Evolutionary conservation across 2,329 filamentous ascomycete genomes (phyloP), one percentile per base, ranked within the genome.

Genomic region (Mycogone perniciosa): DNA sequence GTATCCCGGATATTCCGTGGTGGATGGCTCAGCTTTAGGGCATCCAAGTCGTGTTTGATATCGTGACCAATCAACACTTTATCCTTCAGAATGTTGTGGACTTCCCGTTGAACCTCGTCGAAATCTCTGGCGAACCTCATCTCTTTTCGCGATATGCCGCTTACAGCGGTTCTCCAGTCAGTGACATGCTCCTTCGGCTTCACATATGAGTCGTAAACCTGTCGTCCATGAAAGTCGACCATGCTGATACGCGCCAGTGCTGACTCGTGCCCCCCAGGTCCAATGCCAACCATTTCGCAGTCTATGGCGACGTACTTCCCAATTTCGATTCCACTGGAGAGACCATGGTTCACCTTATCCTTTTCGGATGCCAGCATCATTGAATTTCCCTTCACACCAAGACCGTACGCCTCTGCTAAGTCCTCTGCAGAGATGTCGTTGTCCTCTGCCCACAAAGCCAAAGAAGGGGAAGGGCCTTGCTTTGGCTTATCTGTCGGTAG

Each of bases 211-310:
- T 99, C 93, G 76, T 97, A 96, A 42, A 99, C 74, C 67, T 96
- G 89, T 30, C 86, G 81, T 13, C 91, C 91, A 65, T 96, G 89
- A 68, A 91, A 99, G 68, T 97, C 95, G 59, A 96, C 91, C 11
- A 95, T 74, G 63, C 88, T 95, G 50, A 92, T 89, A 43, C 93
- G 82, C 1, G 93, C 93, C 41, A 99, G 80, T 0, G 83, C 84
- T 34, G 89, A 90, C 63, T 84, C 80, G 56, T 85, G 76, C 26
- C 82, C 79, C 46, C 82, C 82, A 1, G 81, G 80, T 0, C 86
- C 88, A 9, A 95, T 82, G 44, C 92, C 93, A 29, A 99, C 93
- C 93, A 99, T 99, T 71, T 99, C 93, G 68, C 93, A 99, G 72
- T 99, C 93, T 43, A 99, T 81, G 20, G 88, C 87, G 39, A 99